Percentiles rank a stretch among this genome's conserved stretches.
phyloP scores from a whole-genome alignment of 805 yeast genomes.

The Cyberlindnera americana region DNA sequence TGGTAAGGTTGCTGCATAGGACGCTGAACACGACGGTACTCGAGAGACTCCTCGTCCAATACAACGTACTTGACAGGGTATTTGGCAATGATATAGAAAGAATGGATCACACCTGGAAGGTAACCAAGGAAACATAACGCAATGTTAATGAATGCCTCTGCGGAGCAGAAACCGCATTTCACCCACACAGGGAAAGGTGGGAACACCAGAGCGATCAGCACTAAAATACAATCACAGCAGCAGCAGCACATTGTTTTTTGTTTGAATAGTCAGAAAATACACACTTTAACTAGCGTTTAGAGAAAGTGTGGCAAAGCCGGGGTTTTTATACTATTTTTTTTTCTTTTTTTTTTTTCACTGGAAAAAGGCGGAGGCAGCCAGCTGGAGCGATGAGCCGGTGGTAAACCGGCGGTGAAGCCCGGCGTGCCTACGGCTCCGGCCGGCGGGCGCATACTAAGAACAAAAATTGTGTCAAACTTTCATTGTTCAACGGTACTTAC shows the following conservation, averaged over 20 bases:
- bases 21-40: constrained; percentile 11
- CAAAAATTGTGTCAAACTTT: too few species aligned
- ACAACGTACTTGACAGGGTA: constrained; percentile 48
- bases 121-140: constrained; percentile 68
- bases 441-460: too few species aligned
- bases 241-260: constrained; percentile 14
- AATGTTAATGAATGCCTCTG: constrained; percentile 66
- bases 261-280: neutral
- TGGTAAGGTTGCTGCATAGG: neutral
- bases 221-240: constrained; percentile 58
- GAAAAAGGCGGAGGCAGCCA: neutral
- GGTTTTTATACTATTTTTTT: neutral
- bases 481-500: too few species aligned
- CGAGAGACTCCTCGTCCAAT: constrained; percentile 28
- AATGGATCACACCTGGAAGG: constrained; percentile 74
- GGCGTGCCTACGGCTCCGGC: constrained; percentile 4
- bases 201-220: constrained; percentile 62
- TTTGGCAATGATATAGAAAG: constrained; percentile 72
- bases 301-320: neutral
- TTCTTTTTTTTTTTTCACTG: neutral
- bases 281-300: too few species aligned
- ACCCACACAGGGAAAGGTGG: constrained; percentile 80
- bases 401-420: neutral
- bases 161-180: constrained; percentile 69
- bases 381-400: too few species aligned